Base-by-base conservation (phyloP, 2,329 filamentous ascomycete genomes). In the Emmonsiellopsis sp. region DNA sequence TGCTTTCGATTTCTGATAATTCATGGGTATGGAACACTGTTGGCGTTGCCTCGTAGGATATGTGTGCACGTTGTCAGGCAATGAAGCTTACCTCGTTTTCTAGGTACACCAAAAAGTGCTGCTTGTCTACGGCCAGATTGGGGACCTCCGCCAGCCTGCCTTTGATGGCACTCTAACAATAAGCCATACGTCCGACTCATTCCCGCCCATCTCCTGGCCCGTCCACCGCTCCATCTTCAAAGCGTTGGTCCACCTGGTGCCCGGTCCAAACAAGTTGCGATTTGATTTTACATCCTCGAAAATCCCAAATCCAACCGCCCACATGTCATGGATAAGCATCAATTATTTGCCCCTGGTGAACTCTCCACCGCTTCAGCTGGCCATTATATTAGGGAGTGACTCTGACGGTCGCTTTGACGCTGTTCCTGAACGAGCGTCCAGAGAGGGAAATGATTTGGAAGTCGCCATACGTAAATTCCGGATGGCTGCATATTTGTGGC, bases 401-500 rank as follows among this genome's bases (percentile, higher is more conserved):
- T 97, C 92, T 0, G 83, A 87, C 0, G 87, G 80, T 40, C 92
- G 85, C 1, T 96, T 87, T 63, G 91, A 97, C 72, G 84, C 89
- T 3, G 79, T 84, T 13, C 90, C 89, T 0, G 83, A 89, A 52
- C 81, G 87, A 48, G 75, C 81, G 53, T 82, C 87, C 68, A 83
- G 80, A 60, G 91, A 95, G 75, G 91, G 89, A 15, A 95, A 95
- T 68, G 80, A 79, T 1, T 67, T 97, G 37, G 85, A 91, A 9
- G 83, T 82, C 7, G 93, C 93, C 0, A 79, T 95, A 2, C 83
- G 82, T 63, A 98, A 98, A 67, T 96, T 93, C 67, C 83, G 91
- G 58, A 96, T 95, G 87, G 86, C 90, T 15, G 92, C 89, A 26
- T 96, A 97, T 67, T 77, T 97, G 11, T 97, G 93, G 91, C 93